A percentile compares a stretch with the other conserved stretches of the same genome.
Conservation (phyloP, 1,139 yeast genomes). For the Spathaspora jeffriesii region DNA sequence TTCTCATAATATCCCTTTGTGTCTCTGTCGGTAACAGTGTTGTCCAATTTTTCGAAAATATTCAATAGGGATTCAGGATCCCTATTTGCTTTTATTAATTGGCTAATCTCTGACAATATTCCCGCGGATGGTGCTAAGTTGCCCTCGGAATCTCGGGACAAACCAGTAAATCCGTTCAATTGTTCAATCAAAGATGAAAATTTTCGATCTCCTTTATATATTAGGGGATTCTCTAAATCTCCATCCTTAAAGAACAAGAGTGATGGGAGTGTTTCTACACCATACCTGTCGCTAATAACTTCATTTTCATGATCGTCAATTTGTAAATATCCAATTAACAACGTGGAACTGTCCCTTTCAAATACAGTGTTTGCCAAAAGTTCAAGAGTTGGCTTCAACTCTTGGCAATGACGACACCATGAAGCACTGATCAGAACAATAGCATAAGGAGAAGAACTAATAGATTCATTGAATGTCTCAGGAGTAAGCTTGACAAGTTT, state of each 20-base stretch:
- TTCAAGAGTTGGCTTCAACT: constrained; percentile 28
- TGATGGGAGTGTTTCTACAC: constrained; percentile 52
- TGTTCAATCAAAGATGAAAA: constrained; percentile 45
- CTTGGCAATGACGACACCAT: constrained; percentile 27
- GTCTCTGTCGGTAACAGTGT: constrained; percentile 9
- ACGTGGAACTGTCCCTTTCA: constrained; percentile 24
- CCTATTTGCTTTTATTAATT: constrained; percentile 6
- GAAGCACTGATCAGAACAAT: constrained; percentile 42
- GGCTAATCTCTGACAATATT: constrained; percentile 34
- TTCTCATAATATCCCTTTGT: constrained; percentile 34
- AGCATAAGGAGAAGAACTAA: constrained; percentile 23
- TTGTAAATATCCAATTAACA: constrained; percentile 16
- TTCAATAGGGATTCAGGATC: neutral
- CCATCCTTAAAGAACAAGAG: constrained; percentile 48
- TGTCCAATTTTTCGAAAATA: constrained; percentile 12
- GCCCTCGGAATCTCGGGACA: constrained; percentile 55
- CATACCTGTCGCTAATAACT: constrained; percentile 41
- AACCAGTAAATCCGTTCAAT: constrained; percentile 52
- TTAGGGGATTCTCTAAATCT: constrained; percentile 40
- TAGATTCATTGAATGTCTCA: constrained; percentile 30
- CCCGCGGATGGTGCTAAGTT: constrained; percentile 56
- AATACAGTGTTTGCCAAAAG: constrained; percentile 33
- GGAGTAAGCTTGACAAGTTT: constrained; percentile 33
- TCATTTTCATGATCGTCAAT: constrained; percentile 46
- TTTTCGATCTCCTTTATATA: constrained; percentile 42